Evolutionary conservation across 495 filamentous ascomycete genomes (phyloP), one percentile per base, ranked within the genome.

Genomic region (Penicilliopsis zonata): DNA sequence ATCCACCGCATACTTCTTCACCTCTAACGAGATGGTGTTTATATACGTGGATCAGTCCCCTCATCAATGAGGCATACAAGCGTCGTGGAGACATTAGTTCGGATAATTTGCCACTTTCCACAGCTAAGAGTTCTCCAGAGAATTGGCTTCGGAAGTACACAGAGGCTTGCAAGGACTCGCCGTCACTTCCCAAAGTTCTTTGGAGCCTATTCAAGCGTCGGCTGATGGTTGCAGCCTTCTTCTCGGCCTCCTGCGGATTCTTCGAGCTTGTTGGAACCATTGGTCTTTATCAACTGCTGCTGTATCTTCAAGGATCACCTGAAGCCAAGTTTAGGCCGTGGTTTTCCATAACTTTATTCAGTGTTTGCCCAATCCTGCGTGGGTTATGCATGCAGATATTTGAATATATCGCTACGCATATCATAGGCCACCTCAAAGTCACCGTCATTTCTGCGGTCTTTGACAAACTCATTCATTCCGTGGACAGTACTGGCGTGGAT

Each of bases 351-450:
- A 3, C 22, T 3, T 13, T 32, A 10, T 32, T 32, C 12, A 18
- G 30, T 7, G 3, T 5, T 3, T 32, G 30, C 13, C 30, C 30
- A 19, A 32, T 32, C 13, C 5, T 32, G 18, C 30, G 30, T 14
- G 30, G 30, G 3, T 12, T 32, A 3, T 32, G 30, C 18, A 32
- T 32, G 30, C 30, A 32, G 13, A 32, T 19, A 7, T 32, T 32
- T 13, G 30, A 32, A 21, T 32, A 32, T 18, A 20, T 20, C 12
- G 30, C 30, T 13, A 32, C 30, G 5, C 30, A 32, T 18, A 21
- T 19, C 16, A 32, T 32, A 32, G 30, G 30, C 9, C 13, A 32
- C 17, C 9, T 4, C 10, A 32, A 32, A 32, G 30, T 19, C 14
- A 8, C 9, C 30, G 22, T 32, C 5, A 21, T 18, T 5, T 13